A percentile compares a stretch with the other conserved stretches of the same genome.
Evolutionary conservation across 2,329 filamentous ascomycete species (phyloP).

Genomic region (Periconia macrospinosa): DNA sequence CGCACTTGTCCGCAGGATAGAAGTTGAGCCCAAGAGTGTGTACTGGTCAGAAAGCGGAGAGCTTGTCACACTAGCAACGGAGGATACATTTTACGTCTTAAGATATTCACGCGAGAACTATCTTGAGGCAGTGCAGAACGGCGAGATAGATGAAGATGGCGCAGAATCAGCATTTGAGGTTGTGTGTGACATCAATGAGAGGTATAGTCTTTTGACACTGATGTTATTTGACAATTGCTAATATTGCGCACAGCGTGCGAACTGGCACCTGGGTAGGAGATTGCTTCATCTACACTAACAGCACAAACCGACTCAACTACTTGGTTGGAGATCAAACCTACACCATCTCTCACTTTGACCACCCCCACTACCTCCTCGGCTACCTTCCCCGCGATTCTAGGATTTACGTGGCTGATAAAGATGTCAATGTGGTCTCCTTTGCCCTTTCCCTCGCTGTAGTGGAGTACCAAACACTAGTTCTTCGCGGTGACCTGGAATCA

Average conservation of each 20-base stretch:
- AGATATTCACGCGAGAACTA: conserved; percentile 90
- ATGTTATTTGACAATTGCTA: conserved; percentile 9
- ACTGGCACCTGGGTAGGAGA: conserved; percentile 98
- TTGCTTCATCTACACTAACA: conserved; percentile 98
- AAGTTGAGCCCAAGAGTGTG: conserved; percentile 71
- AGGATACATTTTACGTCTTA: conserved; percentile 93
- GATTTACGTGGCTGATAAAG: conserved; percentile 94
- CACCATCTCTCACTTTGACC: conserved; percentile 95
- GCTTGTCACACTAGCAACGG: conserved; percentile 87
- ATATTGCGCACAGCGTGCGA: conserved; percentile 63
- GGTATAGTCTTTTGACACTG: conserved; percentile 52
- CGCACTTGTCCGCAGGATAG: conserved; percentile 86
- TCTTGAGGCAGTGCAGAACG: conserved; percentile 77
- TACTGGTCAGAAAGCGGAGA: conserved; percentile 99
- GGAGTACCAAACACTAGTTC: conserved; percentile 94
- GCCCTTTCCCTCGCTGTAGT: conserved; percentile 87
- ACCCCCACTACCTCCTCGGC: conserved; percentile 90
- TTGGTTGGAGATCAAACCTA: conserved; percentile 97
- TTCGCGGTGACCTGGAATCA: conserved; percentile 89
- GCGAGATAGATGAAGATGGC: conserved; percentile 83
- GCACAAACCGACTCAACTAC: conserved; percentile 94
- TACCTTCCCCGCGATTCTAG: conserved; percentile 95
- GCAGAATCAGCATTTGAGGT: conserved; percentile 96
- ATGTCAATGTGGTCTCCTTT: conserved; percentile 89
- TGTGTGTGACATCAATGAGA: conserved; percentile 92